Evolutionary conservation across 179 eudicot species (phyloP), one percentile per base, ranked within the genome.

Genomic region (Dionaea muscipula): DNA sequence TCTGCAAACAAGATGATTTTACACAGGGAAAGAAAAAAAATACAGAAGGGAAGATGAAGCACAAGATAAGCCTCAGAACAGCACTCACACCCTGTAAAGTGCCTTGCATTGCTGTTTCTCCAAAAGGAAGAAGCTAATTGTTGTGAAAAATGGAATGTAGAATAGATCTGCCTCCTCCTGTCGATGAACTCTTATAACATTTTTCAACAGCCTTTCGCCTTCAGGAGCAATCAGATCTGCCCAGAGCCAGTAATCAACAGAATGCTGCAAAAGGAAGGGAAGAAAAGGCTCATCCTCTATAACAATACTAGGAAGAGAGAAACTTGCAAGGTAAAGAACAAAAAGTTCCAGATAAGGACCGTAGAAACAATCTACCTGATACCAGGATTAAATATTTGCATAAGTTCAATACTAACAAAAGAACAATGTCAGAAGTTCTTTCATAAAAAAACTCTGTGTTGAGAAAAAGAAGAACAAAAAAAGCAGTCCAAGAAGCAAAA

Each of bases 71-170:
- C 56, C 61, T 45, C 27, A 50, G 76, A 65, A 69, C 66, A 65
- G 73, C 86, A 88, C 99, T 88, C 96, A 93, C 96, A 87, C 98
- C 99, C 96, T 84, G 75, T 93, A 93, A 79, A 93, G 99, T 47
- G 99, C 76, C 75, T 93, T 93, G 96, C 93, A 93, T 68, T 81
- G 82, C 65, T 82, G 95, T 72, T 82, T 93, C 72, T 93, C 99
- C 83, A 88, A 24, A 66, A 93, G 69, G 78, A 93, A 88, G 68
- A 66, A 93, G 76, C 89, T 84, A 63, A 93, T 88, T 23, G 99
- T 93, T 31, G 99, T 84, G 76, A 93, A 93, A 60, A 93, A 88
- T 3, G 96, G 96, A 49, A 93, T 78, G 64, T 93, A 93, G 57
- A 88, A 93, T 36, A 93, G 62, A 72, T 88, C 99, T 40, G 99